Base-by-base conservation (phyloP, 768 basidiomycete species). In the Thelephora ganbajun region DNA sequence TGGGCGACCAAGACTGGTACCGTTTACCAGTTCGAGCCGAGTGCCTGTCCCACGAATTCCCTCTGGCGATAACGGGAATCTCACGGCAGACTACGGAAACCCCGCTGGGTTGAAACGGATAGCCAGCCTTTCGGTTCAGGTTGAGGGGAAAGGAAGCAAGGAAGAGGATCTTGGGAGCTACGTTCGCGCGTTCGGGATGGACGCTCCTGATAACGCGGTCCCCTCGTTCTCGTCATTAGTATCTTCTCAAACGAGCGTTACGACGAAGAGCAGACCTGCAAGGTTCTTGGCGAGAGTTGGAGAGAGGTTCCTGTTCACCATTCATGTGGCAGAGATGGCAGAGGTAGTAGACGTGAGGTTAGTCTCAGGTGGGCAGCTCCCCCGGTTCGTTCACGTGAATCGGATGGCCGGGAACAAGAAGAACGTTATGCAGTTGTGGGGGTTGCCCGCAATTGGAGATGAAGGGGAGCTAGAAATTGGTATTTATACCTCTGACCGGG, bases 21-120 rank as follows among this genome's bases (percentile, higher is more conserved):
- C 79, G 22, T 85, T 87, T 57, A 83, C 78, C 6, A 75, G 74
- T 51, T 76, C 79, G 13, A 70, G 72, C 16, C 76, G 79, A 16
- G 80, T 82, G 20, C 81, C 82, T 16, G 68, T 76, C 1, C 79
- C 81, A 19, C 68, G 71, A 53, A 53, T 70, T 53, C 57, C 72
- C 50, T 55, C 70, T 18, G 39, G 18, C 7, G 45, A 16, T 12
- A 20, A 34, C n/a, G 41, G 13, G 16, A 16, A 11, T 12, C 48
- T 51, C 45, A 46, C 53, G 48, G 45, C 52, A 45, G 23, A 53
- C 55, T 16, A 51, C 57, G 33, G 54, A 65, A 35, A 55, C 56
- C 33, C 61, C 58, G 14, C 56, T 56, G 58, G 35, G 57, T 54
- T 54, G 63, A 62, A 57, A 58, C 57, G 65, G 50, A 70, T 83